phyloP scores from a whole-genome alignment of 2,329 filamentous ascomycete genomes.

The Didymellaceae sp. region DNA sequence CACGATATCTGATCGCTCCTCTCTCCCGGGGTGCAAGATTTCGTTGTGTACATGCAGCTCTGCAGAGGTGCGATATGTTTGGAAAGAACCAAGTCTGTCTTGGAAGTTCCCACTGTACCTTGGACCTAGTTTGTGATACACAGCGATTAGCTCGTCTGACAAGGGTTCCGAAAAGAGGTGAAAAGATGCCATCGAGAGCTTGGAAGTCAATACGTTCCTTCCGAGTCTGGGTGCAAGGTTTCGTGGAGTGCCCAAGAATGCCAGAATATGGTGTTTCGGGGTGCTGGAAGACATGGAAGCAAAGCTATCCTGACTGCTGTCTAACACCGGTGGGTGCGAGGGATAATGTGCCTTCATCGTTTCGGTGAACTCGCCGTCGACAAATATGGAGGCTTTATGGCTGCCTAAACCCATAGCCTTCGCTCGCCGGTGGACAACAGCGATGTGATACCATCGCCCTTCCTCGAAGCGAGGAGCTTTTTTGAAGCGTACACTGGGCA shows the following conservation, averaged over 20 bases:
- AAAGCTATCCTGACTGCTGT: conserved; percentile 70
- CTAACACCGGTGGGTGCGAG: conserved; percentile 70
- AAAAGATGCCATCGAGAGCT: conserved; percentile 88
- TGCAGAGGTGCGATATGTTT: conserved; percentile 94
- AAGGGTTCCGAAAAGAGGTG: conserved; percentile 87
- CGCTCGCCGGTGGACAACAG: conserved; percentile 81
- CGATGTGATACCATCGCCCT: conserved; percentile 90
- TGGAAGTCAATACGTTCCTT: conserved; percentile 73
- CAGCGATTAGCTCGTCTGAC: conserved; percentile 89
- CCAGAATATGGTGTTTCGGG: conserved; percentile 77
- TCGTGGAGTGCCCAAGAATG: conserved; percentile 90
- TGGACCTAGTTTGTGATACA: conserved; percentile 87
- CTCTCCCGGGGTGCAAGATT: conserved; percentile 84
- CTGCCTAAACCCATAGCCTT: conserved; percentile 69
- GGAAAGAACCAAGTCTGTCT: conserved; percentile 92
- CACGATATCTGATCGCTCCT: conserved; percentile 90
- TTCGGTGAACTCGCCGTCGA: conserved; percentile 93
- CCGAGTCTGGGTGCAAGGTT: conserved; percentile 81
- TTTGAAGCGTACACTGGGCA: conserved; percentile 93
- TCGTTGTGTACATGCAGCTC: conserved; percentile 91
- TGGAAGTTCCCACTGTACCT: conserved; percentile 96
- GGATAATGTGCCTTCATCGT: conserved; percentile 91
- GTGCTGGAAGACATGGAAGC: conserved; percentile 67
- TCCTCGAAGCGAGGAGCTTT: conserved; percentile 79
- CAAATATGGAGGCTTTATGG: conserved; percentile 84